Percentiles rank a stretch among this genome's conserved stretches.
Conservation (phyloP, 2,329 filamentous ascomycete genomes). For the Colletotrichum cuscutae region DNA sequence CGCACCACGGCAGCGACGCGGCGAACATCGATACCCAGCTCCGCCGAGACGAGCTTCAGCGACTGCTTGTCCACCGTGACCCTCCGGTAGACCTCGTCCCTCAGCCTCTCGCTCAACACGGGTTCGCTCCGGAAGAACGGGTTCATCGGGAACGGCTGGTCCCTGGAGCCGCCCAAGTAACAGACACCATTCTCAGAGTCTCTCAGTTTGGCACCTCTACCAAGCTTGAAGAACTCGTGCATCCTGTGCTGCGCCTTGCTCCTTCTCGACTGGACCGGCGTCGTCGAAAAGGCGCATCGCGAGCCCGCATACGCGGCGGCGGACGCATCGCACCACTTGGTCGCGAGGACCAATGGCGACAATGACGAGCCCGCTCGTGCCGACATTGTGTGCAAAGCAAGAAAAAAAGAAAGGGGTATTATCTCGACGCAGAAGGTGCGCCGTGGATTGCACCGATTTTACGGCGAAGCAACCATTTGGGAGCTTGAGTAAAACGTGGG, state of each 20-base stretch:
- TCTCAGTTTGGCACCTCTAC: neutral
- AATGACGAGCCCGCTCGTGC: constrained; percentile 24
- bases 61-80: constrained; percentile 74
- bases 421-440: constrained; percentile 18
- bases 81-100: constrained; percentile 78
- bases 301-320: neutral
- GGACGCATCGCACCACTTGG: constrained; percentile 24
- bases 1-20: constrained; percentile 87
- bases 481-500: neutral
- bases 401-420: neutral
- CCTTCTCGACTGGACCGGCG: constrained; percentile 50
- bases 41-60: constrained; percentile 80
- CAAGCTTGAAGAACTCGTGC: constrained; percentile 46
- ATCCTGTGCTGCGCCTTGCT: constrained; percentile 49
- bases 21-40: constrained; percentile 82
- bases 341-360: constrained; percentile 22
- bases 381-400: constrained; percentile 12
- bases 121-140: constrained; percentile 74
- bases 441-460: constrained; percentile 6
- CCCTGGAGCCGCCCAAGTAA: constrained; percentile 50
- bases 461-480: constrained; percentile 23
- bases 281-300: constrained; percentile 50
- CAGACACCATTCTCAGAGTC: constrained; percentile 23
- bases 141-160: constrained; percentile 80
- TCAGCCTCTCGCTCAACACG: constrained; percentile 78